Conservation (phyloP, 2,329 filamentous ascomycete genomes). For the Diplodia scrobiculata region DNA sequence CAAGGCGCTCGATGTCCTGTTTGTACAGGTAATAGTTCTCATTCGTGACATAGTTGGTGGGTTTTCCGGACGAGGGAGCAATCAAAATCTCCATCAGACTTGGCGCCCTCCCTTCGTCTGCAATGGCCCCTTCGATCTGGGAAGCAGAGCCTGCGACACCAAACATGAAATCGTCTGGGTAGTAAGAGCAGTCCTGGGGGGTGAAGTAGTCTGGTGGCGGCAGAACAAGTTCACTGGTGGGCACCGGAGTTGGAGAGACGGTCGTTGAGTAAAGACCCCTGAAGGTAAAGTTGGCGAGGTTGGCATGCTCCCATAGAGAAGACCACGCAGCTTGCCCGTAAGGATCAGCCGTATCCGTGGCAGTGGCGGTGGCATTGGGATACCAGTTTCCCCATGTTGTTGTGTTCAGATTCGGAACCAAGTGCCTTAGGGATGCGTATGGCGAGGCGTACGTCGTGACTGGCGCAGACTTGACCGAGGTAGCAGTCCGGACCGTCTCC, state of each 20-base stretch:
- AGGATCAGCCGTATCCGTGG: conserved; percentile 42
- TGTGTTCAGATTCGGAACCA: conserved; percentile 43
- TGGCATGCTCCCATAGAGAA: conserved; percentile 42
- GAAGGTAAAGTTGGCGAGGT: conserved; percentile 44
- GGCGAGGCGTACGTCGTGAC: conserved; percentile 44
- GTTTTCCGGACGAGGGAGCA: conserved; percentile 35
- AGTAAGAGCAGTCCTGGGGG: conserved; percentile 36
- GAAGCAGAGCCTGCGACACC: conserved; percentile 49
- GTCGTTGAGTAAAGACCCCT: conserved; percentile 45
- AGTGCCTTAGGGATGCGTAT: conserved; percentile 41
- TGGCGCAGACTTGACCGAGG: conserved; percentile 40
- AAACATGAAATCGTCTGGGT: conserved; percentile 46
- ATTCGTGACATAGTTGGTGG: conserved; percentile 36
- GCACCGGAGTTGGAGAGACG: conserved; percentile 47
- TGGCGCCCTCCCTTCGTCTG: conserved; percentile 46
- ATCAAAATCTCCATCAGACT: conserved; percentile 45
- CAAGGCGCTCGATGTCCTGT: conserved; percentile 48
- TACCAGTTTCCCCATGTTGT: conserved; percentile 51
- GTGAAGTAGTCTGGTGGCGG: conserved; percentile 41
- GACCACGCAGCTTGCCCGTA: conserved; percentile 49
- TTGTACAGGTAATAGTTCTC: conserved; percentile 55
- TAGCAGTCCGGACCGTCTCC: conserved; percentile 46
- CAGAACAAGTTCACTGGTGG: conserved; percentile 41
- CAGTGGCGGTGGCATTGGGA: conserved; percentile 40
- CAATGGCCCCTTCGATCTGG: conserved; percentile 51